Evolutionary conservation across 78 protist genomes (phyloP).

Genomic region (Monocercomonoides exilis): DNA sequence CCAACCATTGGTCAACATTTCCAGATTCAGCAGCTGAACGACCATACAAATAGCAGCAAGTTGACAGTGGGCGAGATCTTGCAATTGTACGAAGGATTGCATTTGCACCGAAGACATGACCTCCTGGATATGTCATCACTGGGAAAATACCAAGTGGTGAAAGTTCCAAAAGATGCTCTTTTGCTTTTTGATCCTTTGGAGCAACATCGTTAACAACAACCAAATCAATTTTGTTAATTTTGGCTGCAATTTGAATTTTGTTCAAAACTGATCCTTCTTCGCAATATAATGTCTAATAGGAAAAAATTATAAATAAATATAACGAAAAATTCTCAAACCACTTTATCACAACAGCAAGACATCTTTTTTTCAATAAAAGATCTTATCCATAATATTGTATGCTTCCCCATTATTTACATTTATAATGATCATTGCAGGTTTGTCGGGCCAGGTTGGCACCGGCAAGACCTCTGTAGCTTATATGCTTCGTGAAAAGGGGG

Average conservation of each 20-base stretch:
- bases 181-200: background rate
- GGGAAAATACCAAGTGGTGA: background rate
- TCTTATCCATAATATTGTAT: no score
- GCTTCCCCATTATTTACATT: no score
- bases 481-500: no score
- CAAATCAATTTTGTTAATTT: background rate
- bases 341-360: no score
- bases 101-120: background rate
- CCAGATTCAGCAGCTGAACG: background rate
- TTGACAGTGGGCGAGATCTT: background rate
- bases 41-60: background rate
- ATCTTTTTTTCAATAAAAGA: no score
- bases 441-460: no score
- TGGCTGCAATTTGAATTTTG: background rate
- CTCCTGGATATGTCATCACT: background rate
- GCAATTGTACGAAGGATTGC: background rate
- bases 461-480: no score
- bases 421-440: no score
- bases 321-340: no score
- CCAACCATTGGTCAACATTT: background rate
- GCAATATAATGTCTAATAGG: background rate
- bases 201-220: background rate
- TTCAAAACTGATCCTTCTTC: background rate
- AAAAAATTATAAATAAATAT: background rate
- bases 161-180: background rate